A percentile compares a stretch with the other conserved stretches of the same genome.
Evolutionary conservation across 805 yeast genomes (phyloP).

Genomic region (Nakazawaea molendinolei): DNA sequence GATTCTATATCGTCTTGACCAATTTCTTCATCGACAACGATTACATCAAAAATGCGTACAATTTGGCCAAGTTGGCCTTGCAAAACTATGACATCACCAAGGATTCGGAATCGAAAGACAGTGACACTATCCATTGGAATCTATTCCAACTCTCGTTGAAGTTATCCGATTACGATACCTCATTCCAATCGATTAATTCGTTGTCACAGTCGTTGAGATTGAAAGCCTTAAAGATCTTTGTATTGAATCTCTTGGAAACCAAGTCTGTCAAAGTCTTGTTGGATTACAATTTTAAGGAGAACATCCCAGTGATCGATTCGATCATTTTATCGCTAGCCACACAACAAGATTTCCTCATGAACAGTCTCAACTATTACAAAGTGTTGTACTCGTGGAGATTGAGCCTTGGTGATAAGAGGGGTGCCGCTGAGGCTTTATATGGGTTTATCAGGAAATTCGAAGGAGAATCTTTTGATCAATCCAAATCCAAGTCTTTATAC

Average conservation of each 20-base stretch:
- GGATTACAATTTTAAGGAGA: slow-evolving; percentile 1
- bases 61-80: slow-evolving; percentile 14
- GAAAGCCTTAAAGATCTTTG: slow-evolving; percentile 6
- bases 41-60: slow-evolving; percentile 11
- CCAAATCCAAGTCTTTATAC: slow-evolving; percentile 18
- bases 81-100: slow-evolving; percentile 8
- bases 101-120: slow-evolving; percentile 17
- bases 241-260: slow-evolving; percentile 9
- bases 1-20: slow-evolving; percentile 32
- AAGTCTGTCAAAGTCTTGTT: slow-evolving; percentile 3
- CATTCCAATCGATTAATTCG: slow-evolving; percentile 17
- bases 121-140: slow-evolving; percentile 16
- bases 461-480: not conserved
- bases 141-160: slow-evolving; percentile 25
- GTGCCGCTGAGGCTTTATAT: slow-evolving; percentile 37
- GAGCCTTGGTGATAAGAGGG: slow-evolving; percentile 43
- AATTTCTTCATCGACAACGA: slow-evolving; percentile 27
- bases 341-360: slow-evolving; percentile 6
- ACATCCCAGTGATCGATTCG: slow-evolving; percentile 6
- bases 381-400: slow-evolving; percentile 46
- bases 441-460: slow-evolving; percentile 26
- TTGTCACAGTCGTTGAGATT: slow-evolving; percentile 3
- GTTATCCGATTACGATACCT: slow-evolving; percentile 23
- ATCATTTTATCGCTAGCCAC: slow-evolving; percentile 5
- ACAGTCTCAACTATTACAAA: slow-evolving; percentile 35